Evolutionary conservation across 345 rosid genomes (phyloP), one percentile per base, ranked within the genome.

Genomic region (Dovyalis caffra): DNA sequence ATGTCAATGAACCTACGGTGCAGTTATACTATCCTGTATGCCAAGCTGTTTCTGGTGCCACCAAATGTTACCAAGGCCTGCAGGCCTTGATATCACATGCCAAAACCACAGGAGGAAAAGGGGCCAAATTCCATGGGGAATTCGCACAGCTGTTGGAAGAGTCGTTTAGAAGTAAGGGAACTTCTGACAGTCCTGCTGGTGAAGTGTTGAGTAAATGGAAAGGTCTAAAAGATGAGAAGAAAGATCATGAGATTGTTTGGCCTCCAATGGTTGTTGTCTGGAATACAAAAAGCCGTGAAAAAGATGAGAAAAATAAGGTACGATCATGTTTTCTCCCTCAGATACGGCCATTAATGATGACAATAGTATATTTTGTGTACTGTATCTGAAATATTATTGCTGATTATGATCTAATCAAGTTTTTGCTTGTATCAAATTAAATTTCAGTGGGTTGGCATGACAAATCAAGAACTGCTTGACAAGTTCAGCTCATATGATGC

Each of bases 21-120:
- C 91, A 84, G 82, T 94, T 97, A 96, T n/a, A n/a, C n/a, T n/a
- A n/a, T 93, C 93, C 98, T 8, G 97, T 92, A 65, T 94, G 98
- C 79, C 90, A 78, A 71, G 83, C 79, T 35, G 91, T 94, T 70
- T 93, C 92, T n/a, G 93, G 92, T 72, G 78, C 95, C 35, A 89
- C 87, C 40, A 91, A 89, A 76, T 90, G 93, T 93, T 90, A 88
- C 77, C 78, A 78, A 9, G 89, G 93, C 66, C 85, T 90, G 78
- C 96, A 85, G 82, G 92, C 97, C 2, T 82, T 94, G 69, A 64
- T 85, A 51, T 79, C 93, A 53, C 97, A 94, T 81, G 97, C 92
- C 14, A 90, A 91, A 82, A 86, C 91, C 16, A 88, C 85, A 21
- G 93, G 90, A 40, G 56, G 92, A 15, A 85, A 84, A 62, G 79